Conservation (phyloP, 1,139 yeast species). For the Magnusiomyces clavatus region DNA sequence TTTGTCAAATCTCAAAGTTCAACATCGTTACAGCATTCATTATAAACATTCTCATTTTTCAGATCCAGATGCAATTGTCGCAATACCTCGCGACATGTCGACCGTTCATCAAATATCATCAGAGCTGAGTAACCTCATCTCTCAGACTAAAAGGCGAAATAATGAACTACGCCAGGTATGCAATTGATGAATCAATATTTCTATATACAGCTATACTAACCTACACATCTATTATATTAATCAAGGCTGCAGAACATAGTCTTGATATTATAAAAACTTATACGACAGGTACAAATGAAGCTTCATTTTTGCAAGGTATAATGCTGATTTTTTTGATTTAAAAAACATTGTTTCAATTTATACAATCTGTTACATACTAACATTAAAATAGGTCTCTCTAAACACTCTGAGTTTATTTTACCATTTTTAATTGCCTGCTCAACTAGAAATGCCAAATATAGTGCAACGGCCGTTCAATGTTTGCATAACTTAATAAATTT, state of each 20-base stretch:
- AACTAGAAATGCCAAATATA: conserved; percentile 66
- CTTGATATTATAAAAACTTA: conserved; percentile 40
- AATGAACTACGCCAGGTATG: conserved; percentile 49
- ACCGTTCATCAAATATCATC: conserved; percentile 24
- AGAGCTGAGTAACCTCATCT: conserved; percentile 52
- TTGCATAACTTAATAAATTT: conserved; percentile 50
- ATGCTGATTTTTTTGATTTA: conserved; percentile 7
- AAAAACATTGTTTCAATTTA: conserved; percentile 20
- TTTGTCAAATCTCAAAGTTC: neutral
- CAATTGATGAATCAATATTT: conserved; percentile 1
- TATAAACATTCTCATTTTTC: neutral
- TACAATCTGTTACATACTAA: conserved; percentile 11
- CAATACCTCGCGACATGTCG: conserved; percentile 7
- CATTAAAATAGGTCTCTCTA: conserved; percentile 27
- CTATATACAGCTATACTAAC: neutral
- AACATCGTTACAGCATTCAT: neutral
- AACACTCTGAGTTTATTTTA: conserved; percentile 46
- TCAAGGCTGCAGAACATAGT: conserved; percentile 54
- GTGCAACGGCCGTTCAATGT: conserved; percentile 63
- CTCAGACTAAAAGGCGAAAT: conserved; percentile 67
- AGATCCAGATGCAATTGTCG: neutral
- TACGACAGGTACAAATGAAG: conserved; percentile 26
- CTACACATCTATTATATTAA: neutral
- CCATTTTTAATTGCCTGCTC: conserved; percentile 73
- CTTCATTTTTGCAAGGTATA: conserved; percentile 29